Conservation (phyloP, 768 basidiomycete genomes). For the Naganishia antarctica region DNA sequence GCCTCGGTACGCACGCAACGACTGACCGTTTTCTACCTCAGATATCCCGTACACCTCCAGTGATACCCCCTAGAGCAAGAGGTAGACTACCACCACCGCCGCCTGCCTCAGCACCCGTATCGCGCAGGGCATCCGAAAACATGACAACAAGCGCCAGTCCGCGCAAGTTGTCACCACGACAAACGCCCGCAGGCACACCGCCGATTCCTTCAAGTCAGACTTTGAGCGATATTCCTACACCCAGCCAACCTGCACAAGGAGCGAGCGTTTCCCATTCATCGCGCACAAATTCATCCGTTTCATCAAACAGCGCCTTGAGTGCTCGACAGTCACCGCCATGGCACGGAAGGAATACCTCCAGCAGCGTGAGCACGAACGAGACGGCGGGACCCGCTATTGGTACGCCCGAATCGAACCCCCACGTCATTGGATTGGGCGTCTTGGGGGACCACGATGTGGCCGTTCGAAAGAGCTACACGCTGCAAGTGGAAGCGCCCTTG, state of each 20-base stretch:
- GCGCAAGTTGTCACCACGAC: too few species aligned
- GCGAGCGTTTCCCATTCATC: neutral
- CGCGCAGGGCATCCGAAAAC: neutral
- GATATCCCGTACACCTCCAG: neutral
- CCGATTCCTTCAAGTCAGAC: too few species aligned
- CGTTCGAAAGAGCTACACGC: neutral
- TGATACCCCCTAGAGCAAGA: conserved; percentile 9
- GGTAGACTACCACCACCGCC: conserved; percentile 1
- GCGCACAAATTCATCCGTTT: neutral
- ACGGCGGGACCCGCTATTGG: neutral
- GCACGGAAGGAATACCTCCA: neutral
- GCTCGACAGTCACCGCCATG: neutral
- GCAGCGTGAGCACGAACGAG: neutral
- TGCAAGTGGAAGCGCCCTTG: conserved; percentile 12
- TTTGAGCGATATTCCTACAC: too few species aligned
- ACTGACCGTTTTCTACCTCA: neutral
- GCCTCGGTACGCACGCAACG: too few species aligned
- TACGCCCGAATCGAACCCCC: neutral
- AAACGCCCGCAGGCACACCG: too few species aligned
- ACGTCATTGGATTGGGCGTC: neutral
- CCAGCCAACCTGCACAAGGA: neutral
- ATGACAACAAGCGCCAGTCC: neutral
- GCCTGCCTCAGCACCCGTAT: neutral
- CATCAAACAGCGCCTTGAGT: conserved; percentile 7
- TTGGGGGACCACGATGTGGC: neutral